Conservation (phyloP, 1,284 basidiomycete genomes). For the Ganoderma lingzhi region DNA sequence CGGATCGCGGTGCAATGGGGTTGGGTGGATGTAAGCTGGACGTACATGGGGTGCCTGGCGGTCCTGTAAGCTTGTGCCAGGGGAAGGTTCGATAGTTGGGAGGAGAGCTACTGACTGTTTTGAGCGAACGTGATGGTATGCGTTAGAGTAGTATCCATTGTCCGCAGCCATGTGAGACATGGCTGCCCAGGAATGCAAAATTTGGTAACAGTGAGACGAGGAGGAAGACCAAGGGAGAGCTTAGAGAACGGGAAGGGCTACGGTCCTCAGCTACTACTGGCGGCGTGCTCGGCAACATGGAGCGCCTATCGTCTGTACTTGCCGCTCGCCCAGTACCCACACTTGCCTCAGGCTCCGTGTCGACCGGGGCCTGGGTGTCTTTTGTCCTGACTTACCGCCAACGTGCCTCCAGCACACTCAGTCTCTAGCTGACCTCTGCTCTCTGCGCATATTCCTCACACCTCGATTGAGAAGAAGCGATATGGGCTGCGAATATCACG, state of each 20-base stretch:
- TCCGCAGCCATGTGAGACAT: slow-evolving; percentile 23
- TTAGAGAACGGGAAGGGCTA: background rate
- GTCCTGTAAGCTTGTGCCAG: slow-evolving; percentile 33
- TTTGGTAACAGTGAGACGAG: background rate
- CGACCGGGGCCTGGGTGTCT: background rate
- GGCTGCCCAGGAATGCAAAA: too few relatives aligned
- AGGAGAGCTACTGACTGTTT: slow-evolving; percentile 32
- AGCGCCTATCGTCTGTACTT: background rate
- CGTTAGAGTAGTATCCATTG: slow-evolving; percentile 27
- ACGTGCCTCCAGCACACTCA: background rate
- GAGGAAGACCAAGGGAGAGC: background rate
- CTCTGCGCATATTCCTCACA: background rate
- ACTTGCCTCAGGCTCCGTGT: background rate
- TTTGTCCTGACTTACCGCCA: background rate
- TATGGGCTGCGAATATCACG: background rate
- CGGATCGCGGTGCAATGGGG: background rate
- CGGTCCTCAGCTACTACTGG: too few relatives aligned
- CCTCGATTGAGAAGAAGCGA: background rate
- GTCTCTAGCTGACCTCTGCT: background rate
- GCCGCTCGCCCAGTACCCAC: background rate
- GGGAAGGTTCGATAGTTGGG: slow-evolving; percentile 26
- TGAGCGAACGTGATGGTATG: slow-evolving; percentile 20
- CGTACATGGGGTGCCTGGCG: slow-evolving; percentile 34
- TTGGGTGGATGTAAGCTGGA: background rate
- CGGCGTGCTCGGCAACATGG: background rate